These are phyloP conservation scores for Solanum chiquidenum DNA, from an alignment of 257 asterid species.

Conservation along the genomic window DNA sequence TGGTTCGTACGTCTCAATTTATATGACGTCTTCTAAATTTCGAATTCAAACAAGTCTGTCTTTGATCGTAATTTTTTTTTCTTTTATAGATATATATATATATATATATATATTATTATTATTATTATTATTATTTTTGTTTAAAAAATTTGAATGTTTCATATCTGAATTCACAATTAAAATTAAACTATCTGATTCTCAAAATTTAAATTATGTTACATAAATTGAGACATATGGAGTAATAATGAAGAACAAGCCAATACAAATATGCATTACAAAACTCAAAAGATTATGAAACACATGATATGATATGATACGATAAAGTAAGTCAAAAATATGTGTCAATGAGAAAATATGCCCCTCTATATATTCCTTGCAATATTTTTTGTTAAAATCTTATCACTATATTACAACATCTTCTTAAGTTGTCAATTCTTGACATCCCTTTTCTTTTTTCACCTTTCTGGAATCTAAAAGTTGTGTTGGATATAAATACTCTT, in stretches of 20 bases:
- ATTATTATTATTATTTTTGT: too few species aligned
- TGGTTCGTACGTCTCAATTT: neutral
- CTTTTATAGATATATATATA: too few species aligned
- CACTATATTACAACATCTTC: constrained; percentile 3
- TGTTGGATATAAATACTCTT: neutral
- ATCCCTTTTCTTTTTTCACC: neutral
- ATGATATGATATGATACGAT: neutral
- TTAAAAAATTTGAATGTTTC: neutral
- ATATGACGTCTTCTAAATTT: neutral
- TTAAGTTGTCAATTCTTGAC: constrained; percentile 17
- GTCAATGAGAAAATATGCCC: constrained; percentile 5
- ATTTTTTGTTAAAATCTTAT: constrained; percentile 4
- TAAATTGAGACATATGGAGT: too few species aligned
- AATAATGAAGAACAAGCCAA: neutral
- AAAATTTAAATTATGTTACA: neutral
- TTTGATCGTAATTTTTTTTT: too few species aligned
- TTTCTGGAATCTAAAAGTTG: neutral
- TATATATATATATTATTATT: too few species aligned
- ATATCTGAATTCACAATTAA: neutral
- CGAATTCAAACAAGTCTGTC: neutral
- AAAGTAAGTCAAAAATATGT: neutral
- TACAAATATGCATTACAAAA: neutral
- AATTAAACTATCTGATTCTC: neutral
- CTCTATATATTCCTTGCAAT: constrained; percentile 4
- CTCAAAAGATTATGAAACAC: neutral